These are phyloP conservation scores for Dacryopinax spathularia DNA, from an alignment of 768 basidiomycete species.

Conservation along the genomic window DNA sequence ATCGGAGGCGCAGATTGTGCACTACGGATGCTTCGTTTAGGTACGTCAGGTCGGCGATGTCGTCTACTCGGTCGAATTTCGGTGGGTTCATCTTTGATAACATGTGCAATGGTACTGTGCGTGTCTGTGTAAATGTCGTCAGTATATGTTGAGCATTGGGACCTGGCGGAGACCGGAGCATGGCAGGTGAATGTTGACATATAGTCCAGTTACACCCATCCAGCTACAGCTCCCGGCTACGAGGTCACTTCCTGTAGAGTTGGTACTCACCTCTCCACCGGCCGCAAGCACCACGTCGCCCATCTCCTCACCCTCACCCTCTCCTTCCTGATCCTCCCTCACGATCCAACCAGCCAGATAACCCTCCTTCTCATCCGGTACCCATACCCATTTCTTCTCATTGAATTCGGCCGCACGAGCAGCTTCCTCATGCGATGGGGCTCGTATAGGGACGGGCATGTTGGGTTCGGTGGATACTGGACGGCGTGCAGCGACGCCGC, in stretches of 20 bases:
- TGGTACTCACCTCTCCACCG: slow-evolving; percentile 54
- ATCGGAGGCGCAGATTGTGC: slow-evolving; percentile 87
- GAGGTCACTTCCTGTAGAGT: too few species aligned
- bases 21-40: slow-evolving; percentile 97
- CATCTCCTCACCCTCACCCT: slow-evolving; percentile 49
- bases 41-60: slow-evolving; percentile 95
- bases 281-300: slow-evolving; percentile 76
- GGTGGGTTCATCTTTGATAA: slow-evolving; percentile 96
- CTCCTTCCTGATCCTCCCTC: slow-evolving; percentile 52
- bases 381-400: slow-evolving; percentile 98
- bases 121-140: slow-evolving; percentile 34
- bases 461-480: not conserved
- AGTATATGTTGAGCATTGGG: not conserved
- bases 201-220: too few species aligned
- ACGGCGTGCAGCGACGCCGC: too few species aligned
- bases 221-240: too few species aligned
- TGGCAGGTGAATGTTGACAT: slow-evolving; percentile 4
- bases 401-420: slow-evolving; percentile 84
- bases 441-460: not conserved
- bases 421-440: slow-evolving; percentile 37
- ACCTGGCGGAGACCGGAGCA: not conserved
- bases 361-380: slow-evolving; percentile 80
- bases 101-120: slow-evolving; percentile 59
- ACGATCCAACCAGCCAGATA: slow-evolving; percentile 92
- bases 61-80: slow-evolving; percentile 93